Percentiles rank a stretch among this genome's conserved stretches.
Evolutionary conservation across 2,329 filamentous ascomycete genomes (phyloP).

Genomic region (Acephala macrosclerotiorum): DNA sequence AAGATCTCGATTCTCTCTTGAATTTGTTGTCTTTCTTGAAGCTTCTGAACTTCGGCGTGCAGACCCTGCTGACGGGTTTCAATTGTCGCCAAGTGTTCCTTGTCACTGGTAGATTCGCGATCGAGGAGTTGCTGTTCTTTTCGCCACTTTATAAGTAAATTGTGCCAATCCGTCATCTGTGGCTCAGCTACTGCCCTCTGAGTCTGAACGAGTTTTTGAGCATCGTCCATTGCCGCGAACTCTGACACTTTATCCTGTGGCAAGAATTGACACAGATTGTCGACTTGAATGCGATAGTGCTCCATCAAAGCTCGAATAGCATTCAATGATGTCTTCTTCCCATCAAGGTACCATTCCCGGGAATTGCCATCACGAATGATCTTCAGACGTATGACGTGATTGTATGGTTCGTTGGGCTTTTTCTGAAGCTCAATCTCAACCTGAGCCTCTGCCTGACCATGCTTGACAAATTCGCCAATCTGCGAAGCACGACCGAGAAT

Average conservation of each 20-base stretch:
- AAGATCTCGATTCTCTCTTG: conserved; percentile 70
- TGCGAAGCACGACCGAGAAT: conserved; percentile 87
- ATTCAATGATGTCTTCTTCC: conserved; percentile 66
- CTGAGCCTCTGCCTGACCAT: conserved; percentile 76
- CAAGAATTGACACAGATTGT: conserved; percentile 96
- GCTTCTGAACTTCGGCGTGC: conserved; percentile 82
- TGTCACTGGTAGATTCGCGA: conserved; percentile 62
- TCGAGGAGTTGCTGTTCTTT: conserved; percentile 72
- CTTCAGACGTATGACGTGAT: conserved; percentile 76
- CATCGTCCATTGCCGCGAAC: conserved; percentile 83
- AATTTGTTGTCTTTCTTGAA: conserved; percentile 77
- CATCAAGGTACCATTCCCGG: conserved; percentile 80
- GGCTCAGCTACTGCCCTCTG: conserved; percentile 85
- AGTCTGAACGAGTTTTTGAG: conserved; percentile 85
- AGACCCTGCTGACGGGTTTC: conserved; percentile 77
- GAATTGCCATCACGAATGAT: conserved; percentile 87
- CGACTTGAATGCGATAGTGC: conserved; percentile 87
- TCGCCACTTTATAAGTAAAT: conserved; percentile 74
- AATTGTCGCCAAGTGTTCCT: conserved; percentile 69
- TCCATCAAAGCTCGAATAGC: conserved; percentile 72
- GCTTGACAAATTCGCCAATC: conserved; percentile 90
- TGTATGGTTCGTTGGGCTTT: conserved; percentile 62
- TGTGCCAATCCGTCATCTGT: conserved; percentile 82
- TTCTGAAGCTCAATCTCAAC: conserved; percentile 92
- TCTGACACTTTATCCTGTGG: conserved; percentile 96